Evolutionary conservation across 106 monocot species (phyloP), one percentile per base, ranked within the genome.

Genomic region (Allium sativum): DNA sequence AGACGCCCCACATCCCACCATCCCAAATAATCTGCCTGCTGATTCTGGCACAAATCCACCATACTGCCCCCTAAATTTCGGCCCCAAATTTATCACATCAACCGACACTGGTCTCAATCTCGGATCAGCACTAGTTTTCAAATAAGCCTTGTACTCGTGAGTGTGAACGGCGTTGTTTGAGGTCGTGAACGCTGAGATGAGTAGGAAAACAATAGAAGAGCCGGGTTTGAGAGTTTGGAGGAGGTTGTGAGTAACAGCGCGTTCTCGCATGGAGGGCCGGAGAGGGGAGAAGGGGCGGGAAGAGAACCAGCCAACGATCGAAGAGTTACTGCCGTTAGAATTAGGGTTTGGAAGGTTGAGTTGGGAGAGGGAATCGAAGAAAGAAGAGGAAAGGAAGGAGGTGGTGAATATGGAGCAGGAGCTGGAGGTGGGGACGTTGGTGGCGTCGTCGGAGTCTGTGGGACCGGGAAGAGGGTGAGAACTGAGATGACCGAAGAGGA

Each of bases 261-360:
- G 20, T 53, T 87, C 87, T 51, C 87, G 72, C 82, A 87, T 87
- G 56, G 82, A 87, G 61, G 87, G 82, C 42, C 76, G 82, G 58
- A 79, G 71, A 0, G 73, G 68, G 13, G 82, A 67, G 21, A 52
- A 65, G 17, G 82, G 78, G 64, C 83, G 83, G 18, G 68, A 65
- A 40, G 73, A 75, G 83, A 83, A 83, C 79, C 78, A 83, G 20
- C 81, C 77, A 19, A 81, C 15, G 43, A 75, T 52, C 45, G 67
- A 10, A 52, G 66, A 41, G 56, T 65, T 48, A 66, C 7, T 19
- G 53, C 53, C 15, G 64, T 44, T 12, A 51, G 72, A 16, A 53
- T 19, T 58, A 41, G 47, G 72, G 44, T 13, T 47, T 13, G 15
- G 62, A 48, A 41, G 52, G 17, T 65, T 65, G 67, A 74, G 41